Evolutionary conservation across 2,329 filamentous ascomycete species (phyloP).

Genomic region (Nannizzia gypsea): DNA sequence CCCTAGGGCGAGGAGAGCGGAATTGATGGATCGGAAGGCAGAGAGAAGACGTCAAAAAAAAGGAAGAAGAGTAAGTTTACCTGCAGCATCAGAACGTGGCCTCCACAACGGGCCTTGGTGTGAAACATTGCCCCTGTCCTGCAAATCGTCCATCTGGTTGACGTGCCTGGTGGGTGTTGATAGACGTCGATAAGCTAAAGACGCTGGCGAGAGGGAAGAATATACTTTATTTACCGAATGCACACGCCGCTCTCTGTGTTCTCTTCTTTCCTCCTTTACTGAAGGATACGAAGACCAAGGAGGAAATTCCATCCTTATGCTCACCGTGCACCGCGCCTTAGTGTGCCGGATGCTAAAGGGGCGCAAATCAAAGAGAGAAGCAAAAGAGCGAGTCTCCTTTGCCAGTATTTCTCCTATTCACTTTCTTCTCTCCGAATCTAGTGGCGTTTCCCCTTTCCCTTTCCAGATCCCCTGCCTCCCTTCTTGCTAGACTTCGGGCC

Average conservation of each 20-base stretch:
- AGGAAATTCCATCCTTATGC: neutral
- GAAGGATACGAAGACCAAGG: neutral
- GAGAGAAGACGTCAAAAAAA: neutral
- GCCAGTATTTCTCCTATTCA: neutral
- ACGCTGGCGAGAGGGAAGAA: neutral
- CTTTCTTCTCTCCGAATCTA: neutral
- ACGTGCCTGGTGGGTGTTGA: neutral
- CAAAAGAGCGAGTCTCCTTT: neutral
- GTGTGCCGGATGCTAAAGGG: neutral
- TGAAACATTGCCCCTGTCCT: conserved; percentile 2
- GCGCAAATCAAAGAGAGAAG: neutral
- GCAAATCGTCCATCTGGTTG: neutral
- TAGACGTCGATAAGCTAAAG: neutral
- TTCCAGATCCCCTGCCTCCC: conserved; percentile 12
- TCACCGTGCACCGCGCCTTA: neutral
- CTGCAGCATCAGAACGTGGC: neutral
- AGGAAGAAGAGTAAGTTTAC: neutral
- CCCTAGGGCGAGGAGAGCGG: neutral
- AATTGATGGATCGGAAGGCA: neutral
- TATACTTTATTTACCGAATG: conserved; percentile 1
- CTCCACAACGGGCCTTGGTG: neutral
- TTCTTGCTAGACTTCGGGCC: conserved; percentile 26
- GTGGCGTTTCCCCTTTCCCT: conserved; percentile 5
- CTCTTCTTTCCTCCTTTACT: neutral
- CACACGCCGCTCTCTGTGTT: neutral